Conservation (phyloP, 495 filamentous ascomycete species). For the Penicillium bovifimosum region DNA sequence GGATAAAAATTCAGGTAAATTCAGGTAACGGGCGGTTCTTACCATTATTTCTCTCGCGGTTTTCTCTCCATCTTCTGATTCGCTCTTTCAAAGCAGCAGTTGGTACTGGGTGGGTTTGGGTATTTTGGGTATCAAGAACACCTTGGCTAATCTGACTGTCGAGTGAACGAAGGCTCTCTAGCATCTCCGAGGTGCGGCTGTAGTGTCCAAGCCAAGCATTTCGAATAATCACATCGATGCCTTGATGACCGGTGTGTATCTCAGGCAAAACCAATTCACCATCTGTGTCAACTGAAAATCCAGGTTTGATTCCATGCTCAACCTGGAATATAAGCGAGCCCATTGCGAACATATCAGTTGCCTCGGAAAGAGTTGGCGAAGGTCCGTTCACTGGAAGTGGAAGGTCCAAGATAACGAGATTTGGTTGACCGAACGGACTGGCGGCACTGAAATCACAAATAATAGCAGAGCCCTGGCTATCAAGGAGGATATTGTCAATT, state of each 20-base stretch:
- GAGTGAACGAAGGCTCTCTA: no score
- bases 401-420: conserved; percentile 15
- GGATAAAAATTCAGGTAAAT: no score
- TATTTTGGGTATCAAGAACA: no score
- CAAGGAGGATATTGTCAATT: conserved; percentile 20
- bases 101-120: no score
- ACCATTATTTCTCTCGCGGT: conserved; percentile 5
- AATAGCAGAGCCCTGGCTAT: conserved; percentile 11
- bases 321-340: conserved; percentile 22
- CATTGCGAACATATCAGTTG: conserved; percentile 23
- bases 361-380: conserved; percentile 17
- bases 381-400: conserved; percentile 19
- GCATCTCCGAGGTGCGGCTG: no score
- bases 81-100: no score
- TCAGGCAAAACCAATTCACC: conserved; percentile 17
- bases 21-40: conserved; percentile 7
- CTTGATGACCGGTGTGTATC: conserved; percentile 6
- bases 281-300: conserved; percentile 12
- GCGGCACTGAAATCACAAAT: conserved; percentile 24
- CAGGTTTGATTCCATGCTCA: conserved; percentile 19
- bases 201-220: no score
- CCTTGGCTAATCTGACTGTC: no score
- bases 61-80: no score
- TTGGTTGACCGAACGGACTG: conserved; percentile 18
- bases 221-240: no score